phyloP scores from a whole-genome alignment of 169 alveolate species.

The Eimeria necatrix region DNA sequence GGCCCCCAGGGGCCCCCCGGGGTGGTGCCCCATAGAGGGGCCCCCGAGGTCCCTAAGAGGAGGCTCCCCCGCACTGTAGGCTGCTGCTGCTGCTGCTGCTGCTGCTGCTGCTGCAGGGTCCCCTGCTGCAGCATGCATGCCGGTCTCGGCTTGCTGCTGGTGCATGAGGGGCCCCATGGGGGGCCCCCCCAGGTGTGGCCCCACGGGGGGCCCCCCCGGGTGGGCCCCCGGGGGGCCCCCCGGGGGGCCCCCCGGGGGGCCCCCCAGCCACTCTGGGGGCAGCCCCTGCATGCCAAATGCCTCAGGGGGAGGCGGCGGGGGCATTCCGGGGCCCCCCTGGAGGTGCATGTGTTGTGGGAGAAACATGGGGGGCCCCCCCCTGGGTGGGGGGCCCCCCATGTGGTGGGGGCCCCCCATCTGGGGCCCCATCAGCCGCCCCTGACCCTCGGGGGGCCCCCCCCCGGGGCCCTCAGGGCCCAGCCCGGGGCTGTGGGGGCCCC shows the following conservation, averaged over 20 bases:
- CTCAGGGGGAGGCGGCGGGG: conserved; percentile 53
- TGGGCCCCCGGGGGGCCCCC: not conserved
- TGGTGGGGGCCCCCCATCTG: conserved; percentile 29
- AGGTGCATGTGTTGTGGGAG: conserved; percentile 3
- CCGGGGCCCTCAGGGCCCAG: conserved; percentile 6
- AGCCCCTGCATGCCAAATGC: conserved; percentile 36
- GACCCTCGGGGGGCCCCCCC: not conserved
- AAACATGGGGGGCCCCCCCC: conserved; percentile 47
- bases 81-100: not conserved
- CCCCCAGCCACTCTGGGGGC: conserved; percentile 18
- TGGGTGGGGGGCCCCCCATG: conserved; percentile 32
- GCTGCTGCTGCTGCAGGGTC: not conserved
- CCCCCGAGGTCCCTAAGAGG: not conserved
- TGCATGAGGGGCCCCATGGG: not conserved
- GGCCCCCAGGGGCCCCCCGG: not conserved
- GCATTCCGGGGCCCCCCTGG: conserved; percentile 54
- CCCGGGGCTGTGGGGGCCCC: conserved; percentile 17
- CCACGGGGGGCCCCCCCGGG: conserved; percentile 3
- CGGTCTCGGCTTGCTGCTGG: too few relatives aligned
- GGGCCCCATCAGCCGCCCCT: conserved; percentile 29
- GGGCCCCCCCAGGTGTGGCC: not conserved
- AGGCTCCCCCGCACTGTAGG: not conserved
- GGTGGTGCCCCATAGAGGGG: not conserved
- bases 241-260: conserved; percentile 40
- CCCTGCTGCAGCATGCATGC: not conserved